phyloP scores from a whole-genome alignment of 192 early-diverging fungal genomes.

The Linderina pennispora region DNA sequence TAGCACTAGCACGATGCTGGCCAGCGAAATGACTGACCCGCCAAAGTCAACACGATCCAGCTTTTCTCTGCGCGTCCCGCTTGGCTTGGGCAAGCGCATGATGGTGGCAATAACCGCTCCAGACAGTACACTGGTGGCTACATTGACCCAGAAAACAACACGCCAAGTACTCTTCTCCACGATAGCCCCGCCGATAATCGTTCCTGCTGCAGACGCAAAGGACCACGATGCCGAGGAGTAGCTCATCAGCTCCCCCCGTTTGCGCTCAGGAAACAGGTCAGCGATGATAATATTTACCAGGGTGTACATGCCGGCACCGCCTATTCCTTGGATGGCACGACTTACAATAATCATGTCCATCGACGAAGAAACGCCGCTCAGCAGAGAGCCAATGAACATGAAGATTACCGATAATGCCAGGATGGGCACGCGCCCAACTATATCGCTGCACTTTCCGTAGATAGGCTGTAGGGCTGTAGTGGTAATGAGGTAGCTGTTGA shows the following conservation, averaged over 20 bases:
- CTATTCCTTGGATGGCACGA: constrained; percentile 55
- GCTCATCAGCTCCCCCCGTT: constrained; percentile 50
- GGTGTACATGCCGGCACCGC: constrained; percentile 54
- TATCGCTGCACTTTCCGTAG: constrained; percentile 68
- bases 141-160: constrained; percentile 47
- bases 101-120: constrained; percentile 12
- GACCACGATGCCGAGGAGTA: constrained; percentile 44
- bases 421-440: constrained; percentile 59
- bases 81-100: constrained; percentile 12
- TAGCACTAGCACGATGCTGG: constrained; percentile 51
- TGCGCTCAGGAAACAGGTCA: constrained; percentile 48
- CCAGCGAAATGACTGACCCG: constrained; percentile 47
- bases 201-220: constrained; percentile 37
- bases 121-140: constrained; percentile 29
- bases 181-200: constrained; percentile 43
- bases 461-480: constrained; percentile 64
- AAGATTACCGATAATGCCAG: constrained; percentile 44
- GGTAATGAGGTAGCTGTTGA: constrained; percentile 54
- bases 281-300: constrained; percentile 52
- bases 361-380: constrained; percentile 23
- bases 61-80: constrained; percentile 25
- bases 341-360: constrained; percentile 56
- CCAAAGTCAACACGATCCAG: constrained; percentile 53
- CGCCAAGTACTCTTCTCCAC: constrained; percentile 27
- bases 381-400: constrained; percentile 42